Base-by-base conservation (phyloP, 495 filamentous ascomycete genomes). In the Immersiella caudata region DNA sequence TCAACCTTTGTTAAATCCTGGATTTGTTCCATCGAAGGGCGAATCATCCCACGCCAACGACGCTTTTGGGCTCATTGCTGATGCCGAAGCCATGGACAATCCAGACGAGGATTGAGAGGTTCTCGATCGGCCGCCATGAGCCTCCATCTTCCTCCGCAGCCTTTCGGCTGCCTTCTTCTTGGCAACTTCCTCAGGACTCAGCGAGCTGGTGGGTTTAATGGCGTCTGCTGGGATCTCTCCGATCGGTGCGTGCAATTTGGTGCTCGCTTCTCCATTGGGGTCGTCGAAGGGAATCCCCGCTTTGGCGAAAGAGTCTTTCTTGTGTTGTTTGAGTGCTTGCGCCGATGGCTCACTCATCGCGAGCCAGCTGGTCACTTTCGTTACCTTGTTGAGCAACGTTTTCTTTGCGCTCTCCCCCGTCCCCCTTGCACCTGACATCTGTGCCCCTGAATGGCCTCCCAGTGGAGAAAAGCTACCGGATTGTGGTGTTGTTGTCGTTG, bases 271-370 rank as follows among this genome's bases (percentile, higher is more conserved):
- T 24, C 69, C 64, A 25, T 51, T 35, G 25, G 63, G 52, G 4
- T 79, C 77, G 14, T 72, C 67, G 22, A 68, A 67, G 11, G 73
- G 64, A 26, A 80, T 60, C 14, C 76, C 75, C 0, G 77, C 78
- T 27, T 76, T 79, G 26, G 69, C 60, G 63, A 75, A 81, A 5
- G 70, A 67, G 9, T 78, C 73, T 55, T 76, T 78, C 61, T 76
- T 78, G 64, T 80, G 79, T 20, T 78, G 72, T 64, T 73, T 77
- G 20, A 79, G 66, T 0, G 77, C 79, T 14, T 80, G 76, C 16
- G 73, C 65, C 2, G 81, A 82, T 3, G 81, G 81, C 29, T 83
- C 81, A 36, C 73, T 76, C 9, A 75, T 73, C 0, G 75, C 71
- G 11, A 80, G 66, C 81, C 81, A 83, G 25, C 68, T 75, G 50